phyloP scores from a whole-genome alignment of 805 yeast species.

The Monosporozyma aerobia region DNA sequence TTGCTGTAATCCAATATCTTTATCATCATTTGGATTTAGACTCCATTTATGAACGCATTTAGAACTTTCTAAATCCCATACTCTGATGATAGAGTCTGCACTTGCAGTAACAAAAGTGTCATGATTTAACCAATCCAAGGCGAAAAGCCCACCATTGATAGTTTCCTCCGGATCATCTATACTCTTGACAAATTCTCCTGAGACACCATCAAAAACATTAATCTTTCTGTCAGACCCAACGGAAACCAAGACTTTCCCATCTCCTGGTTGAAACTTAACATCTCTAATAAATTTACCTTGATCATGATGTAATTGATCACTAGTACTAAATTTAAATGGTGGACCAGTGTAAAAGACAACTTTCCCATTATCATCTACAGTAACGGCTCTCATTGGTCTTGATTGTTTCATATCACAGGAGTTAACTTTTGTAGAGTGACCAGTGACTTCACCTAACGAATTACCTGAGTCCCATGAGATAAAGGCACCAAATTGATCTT shows the following conservation, averaged over 20 bases:
- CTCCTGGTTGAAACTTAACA: slow-evolving; percentile 68
- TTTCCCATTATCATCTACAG: slow-evolving; percentile 83
- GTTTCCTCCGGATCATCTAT: slow-evolving; percentile 32
- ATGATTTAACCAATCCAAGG: slow-evolving; percentile 56
- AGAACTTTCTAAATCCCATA: slow-evolving; percentile 46
- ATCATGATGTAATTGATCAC: slow-evolving; percentile 64
- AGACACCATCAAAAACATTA: slow-evolving; percentile 75
- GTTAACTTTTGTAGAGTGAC: slow-evolving; percentile 77
- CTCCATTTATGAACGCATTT: slow-evolving; percentile 43
- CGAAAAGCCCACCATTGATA: slow-evolving; percentile 77
- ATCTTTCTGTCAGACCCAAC: slow-evolving; percentile 80
- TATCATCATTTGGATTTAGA: slow-evolving; percentile 23
- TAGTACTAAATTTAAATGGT: slow-evolving; percentile 76
- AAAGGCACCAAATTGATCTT: slow-evolving; percentile 84
- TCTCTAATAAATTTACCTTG: slow-evolving; percentile 62
- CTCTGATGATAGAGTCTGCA: slow-evolving; percentile 68
- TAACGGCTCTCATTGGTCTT: slow-evolving; percentile 88
- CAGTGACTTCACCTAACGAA: slow-evolving; percentile 92
- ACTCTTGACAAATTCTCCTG: slow-evolving; percentile 62
- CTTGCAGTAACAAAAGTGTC: slow-evolving; percentile 64
- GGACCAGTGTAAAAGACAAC: slow-evolving; percentile 85
- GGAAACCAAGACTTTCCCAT: slow-evolving; percentile 57
- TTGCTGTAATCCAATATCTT: slow-evolving; percentile 53
- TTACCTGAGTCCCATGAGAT: slow-evolving; percentile 93
- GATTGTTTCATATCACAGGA: slow-evolving; percentile 76